Evolutionary conservation across 1,139 yeast species (phyloP).

Genomic region (Geotrichum carabidarum): DNA sequence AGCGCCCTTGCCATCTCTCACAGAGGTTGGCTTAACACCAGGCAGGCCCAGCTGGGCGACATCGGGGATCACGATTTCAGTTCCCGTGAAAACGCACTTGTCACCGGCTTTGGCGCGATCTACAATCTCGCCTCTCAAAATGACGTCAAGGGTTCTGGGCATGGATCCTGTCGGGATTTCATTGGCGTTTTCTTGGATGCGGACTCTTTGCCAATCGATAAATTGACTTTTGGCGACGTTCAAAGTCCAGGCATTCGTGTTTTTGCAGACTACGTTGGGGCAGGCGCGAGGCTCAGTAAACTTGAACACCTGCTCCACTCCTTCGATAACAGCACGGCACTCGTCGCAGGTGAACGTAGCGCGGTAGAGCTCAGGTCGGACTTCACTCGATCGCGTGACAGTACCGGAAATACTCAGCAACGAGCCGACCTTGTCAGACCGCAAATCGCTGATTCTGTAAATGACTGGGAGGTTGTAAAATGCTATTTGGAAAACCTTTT

Average conservation of each 20-base stretch:
- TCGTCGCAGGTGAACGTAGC: constrained; percentile 88
- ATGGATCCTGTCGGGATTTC: constrained; percentile 98
- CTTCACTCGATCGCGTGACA: constrained; percentile 94
- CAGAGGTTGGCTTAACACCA: constrained; percentile 84
- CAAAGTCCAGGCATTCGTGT: constrained; percentile 80
- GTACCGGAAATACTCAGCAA: constrained; percentile 88
- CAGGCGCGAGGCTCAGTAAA: constrained; percentile 95
- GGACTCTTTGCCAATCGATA: constrained; percentile 94
- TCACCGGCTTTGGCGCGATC: constrained; percentile 98
- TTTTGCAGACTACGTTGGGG: constrained; percentile 79
- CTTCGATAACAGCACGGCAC: constrained; percentile 81
- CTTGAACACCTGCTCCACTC: constrained; percentile 87
- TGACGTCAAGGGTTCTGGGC: constrained; percentile 96
- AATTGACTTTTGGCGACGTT: constrained; percentile 80
- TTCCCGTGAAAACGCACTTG: constrained; percentile 89
- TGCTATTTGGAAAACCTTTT: constrained; percentile 80
- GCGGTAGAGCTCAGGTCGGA: constrained; percentile 84
- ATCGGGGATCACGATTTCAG: constrained; percentile 94
- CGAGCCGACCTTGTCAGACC: constrained; percentile 85
- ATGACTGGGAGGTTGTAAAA: constrained; percentile 81
- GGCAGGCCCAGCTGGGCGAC: constrained; percentile 94
- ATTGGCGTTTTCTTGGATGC: constrained; percentile 90
- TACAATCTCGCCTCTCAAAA: constrained; percentile 88
- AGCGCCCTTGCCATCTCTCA: constrained; percentile 61
- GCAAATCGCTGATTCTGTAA: constrained; percentile 80